Evolutionary conservation across 257 asterid genomes (phyloP), one percentile per base, ranked within the genome.

Genomic region (Plantago major): DNA sequence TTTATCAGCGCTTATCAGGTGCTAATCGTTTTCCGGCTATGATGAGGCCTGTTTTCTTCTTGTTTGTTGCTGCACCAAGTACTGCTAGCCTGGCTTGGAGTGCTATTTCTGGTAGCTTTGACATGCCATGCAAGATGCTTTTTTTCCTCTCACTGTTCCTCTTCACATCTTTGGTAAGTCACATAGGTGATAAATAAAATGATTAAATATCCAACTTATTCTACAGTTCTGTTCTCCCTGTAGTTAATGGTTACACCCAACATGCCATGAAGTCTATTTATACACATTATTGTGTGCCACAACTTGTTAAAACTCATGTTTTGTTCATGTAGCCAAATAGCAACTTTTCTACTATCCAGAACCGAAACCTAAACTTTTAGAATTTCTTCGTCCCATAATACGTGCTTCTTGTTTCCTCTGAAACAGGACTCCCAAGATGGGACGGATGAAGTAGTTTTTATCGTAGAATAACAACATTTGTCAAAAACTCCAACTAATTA

Each of bases 1-100:
- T 82, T 6, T 79, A 79, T 66, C 86, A 82, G 44, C 68, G 86
- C 2, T 63, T 82, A 16, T 63, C 78, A 1, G 85, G 85, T 0
- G 53, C 68, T 0, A 58, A 47, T 37, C 26, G 44, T 1, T 44
- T 82, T 30, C 78, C 82, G 16, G 77, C 82, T 0, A 65, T 42
- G 69, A 73, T 79, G 11, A 67, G 82, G 15, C 86, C 86, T 0
- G 67, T 64, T 33, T 79, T 80, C 51, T 77, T 73, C 61, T 47
- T 77, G 67, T 77, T 82, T 46, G 78, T 75, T 40, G 84, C 82
- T 6, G 81, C 78, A 11, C 89, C 86, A 1, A 76, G 82, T 55
- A 68, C 70, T 19, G 89, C 76, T 6, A 69, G 89, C 58, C 59
- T 82, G 33, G 85, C 83, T 0, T 79, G 85, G 88, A 64, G 70